A percentile compares a stretch with the other conserved stretches of the same genome.
Evolutionary conservation across 331 rosid genomes (phyloP).

Genomic region (Rhamnella rubrinervis): DNA sequence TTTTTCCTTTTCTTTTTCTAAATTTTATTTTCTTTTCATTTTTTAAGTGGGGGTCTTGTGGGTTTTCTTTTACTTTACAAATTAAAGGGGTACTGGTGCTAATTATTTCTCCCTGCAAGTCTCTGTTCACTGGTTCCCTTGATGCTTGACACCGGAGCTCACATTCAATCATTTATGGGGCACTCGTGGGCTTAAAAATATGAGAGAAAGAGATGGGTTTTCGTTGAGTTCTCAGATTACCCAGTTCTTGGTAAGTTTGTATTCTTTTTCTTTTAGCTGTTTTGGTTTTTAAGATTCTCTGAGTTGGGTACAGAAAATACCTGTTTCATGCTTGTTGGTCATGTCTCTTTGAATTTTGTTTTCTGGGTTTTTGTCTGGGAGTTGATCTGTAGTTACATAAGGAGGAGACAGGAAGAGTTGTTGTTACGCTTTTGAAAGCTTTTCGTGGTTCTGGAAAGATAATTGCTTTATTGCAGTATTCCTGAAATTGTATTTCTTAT

Average conservation of each 20-base stretch:
- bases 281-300: slow-evolving; percentile 9
- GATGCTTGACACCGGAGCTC: slow-evolving; percentile 66
- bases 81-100: slow-evolving; percentile 37
- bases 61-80: slow-evolving; percentile 34
- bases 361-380: slow-evolving; percentile 19
- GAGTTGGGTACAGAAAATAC: slow-evolving; percentile 8
- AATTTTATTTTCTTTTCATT: slow-evolving; percentile 18
- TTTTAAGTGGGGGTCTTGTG: slow-evolving; percentile 37
- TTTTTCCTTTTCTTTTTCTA: slow-evolving; percentile 10
- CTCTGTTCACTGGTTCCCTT: slow-evolving; percentile 67
- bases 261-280: slow-evolving; percentile 17
- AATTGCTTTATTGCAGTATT: background rate
- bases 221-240: slow-evolving; percentile 28
- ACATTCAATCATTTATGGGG: slow-evolving; percentile 48
- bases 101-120: slow-evolving; percentile 45
- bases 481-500: slow-evolving; percentile 15
- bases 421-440: slow-evolving; percentile 28
- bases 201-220: slow-evolving; percentile 40
- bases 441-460: slow-evolving; percentile 13
- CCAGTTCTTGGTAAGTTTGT: slow-evolving; percentile 35
- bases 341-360: background rate
- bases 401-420: slow-evolving; percentile 10
- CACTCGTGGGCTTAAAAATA: slow-evolving; percentile 26
- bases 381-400: slow-evolving; percentile 32
- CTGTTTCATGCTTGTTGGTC: slow-evolving; percentile 6